A percentile compares a stretch with the other conserved stretches of the same genome.
Conservation (phyloP, 192 early-diverging fungal species). For the Lunasporangiospora selenospora region DNA sequence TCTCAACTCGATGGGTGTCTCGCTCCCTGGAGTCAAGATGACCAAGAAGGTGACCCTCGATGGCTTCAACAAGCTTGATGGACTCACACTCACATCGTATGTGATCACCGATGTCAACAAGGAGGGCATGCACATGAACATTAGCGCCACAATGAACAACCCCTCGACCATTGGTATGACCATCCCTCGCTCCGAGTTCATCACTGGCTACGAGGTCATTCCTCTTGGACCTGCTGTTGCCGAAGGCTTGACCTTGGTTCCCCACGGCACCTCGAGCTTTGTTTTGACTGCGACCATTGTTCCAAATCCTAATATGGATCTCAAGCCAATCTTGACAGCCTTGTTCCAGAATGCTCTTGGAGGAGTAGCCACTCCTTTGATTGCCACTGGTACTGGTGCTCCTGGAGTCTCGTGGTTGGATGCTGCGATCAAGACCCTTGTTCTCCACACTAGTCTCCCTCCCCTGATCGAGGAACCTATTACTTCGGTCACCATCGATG, state of each 20-base stretch:
- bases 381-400: slow-evolving; percentile 10
- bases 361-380: slow-evolving; percentile 10
- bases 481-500: slow-evolving; percentile 49
- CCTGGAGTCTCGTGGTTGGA: slow-evolving; percentile 37
- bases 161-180: slow-evolving; percentile 48
- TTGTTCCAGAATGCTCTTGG: slow-evolving; percentile 19
- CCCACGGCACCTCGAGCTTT: slow-evolving; percentile 14
- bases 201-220: slow-evolving; percentile 7
- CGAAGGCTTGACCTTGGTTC: slow-evolving; percentile 17
- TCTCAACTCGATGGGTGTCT: slow-evolving; percentile 54
- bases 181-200: slow-evolving; percentile 32
- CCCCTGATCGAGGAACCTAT: slow-evolving; percentile 28
- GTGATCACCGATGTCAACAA: slow-evolving; percentile 23
- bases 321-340: neutral
- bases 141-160: slow-evolving; percentile 28
- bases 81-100: slow-evolving; percentile 8
- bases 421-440: slow-evolving; percentile 22
- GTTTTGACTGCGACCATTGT: slow-evolving; percentile 21
- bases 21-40: slow-evolving; percentile 51
- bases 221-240: slow-evolving; percentile 24
- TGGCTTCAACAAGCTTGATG: slow-evolving; percentile 49
- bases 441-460: slow-evolving; percentile 9
- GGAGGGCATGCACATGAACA: slow-evolving; percentile 30
- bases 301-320: neutral
- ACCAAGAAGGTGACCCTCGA: slow-evolving; percentile 53